A percentile compares a stretch with the other conserved stretches of the same genome.
phyloP scores from a whole-genome alignment of 2,329 filamentous ascomycete genomes.

The Penicillium sp. region DNA sequence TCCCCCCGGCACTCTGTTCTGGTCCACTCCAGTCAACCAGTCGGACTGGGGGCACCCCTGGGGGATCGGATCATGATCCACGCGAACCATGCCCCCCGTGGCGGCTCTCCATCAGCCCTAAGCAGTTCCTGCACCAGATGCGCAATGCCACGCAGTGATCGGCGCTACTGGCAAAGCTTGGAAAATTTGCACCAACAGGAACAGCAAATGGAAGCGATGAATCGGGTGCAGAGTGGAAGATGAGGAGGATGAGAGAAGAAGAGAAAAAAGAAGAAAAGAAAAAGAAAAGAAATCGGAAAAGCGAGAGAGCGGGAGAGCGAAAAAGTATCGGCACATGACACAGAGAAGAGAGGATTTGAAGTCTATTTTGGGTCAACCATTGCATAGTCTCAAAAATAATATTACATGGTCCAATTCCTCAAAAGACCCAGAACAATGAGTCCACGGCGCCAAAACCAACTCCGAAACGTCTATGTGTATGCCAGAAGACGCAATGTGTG shows the following conservation, averaged over 20 bases:
- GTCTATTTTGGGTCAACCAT: conserved; percentile 33
- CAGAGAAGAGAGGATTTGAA: conserved; percentile 16
- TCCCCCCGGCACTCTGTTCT: neutral
- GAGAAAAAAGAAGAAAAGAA: conserved; percentile 12
- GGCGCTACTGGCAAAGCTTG: conserved; percentile 16
- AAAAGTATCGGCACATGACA: neutral
- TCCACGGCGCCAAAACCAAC: conserved; percentile 20
- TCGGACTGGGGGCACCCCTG: neutral
- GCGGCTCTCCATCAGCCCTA: neutral
- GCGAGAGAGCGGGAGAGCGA: neutral
- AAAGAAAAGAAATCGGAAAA: conserved; percentile 3
- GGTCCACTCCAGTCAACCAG: neutral
- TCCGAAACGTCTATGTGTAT: conserved; percentile 16
- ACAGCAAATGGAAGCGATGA: too few species aligned
- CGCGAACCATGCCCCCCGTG: neutral
- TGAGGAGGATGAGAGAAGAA: too few species aligned
- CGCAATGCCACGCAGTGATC: conserved; percentile 6
- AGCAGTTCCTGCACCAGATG: conserved; percentile 7
- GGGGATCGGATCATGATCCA: neutral
- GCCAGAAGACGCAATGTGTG: conserved; percentile 14
- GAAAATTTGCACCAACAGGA: too few species aligned
- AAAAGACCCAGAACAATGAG: conserved; percentile 19
- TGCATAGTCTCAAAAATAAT: conserved; percentile 27
- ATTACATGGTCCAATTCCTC: conserved; percentile 33
- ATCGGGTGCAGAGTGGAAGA: too few species aligned